Percentiles rank a stretch among this genome's conserved stretches.
These are phyloP conservation scores for Lasiodiplodia citricola DNA, from an alignment of 2,329 filamentous ascomycete genomes.

Conservation along the genomic window DNA sequence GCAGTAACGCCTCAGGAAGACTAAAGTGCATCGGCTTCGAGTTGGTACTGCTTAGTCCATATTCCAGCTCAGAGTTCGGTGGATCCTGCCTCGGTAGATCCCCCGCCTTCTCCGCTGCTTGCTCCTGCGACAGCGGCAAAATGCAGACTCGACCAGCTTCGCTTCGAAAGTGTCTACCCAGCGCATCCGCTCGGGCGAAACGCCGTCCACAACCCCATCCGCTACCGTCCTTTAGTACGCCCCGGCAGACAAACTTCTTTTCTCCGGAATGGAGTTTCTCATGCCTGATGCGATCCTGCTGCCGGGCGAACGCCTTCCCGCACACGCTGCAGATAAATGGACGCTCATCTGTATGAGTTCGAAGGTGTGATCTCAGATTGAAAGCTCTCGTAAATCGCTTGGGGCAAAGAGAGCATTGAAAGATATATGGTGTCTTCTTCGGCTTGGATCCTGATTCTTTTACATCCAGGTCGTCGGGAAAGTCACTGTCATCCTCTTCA, in stretches of 20 bases:
- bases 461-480: no score
- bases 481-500: no score
- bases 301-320: conserved; percentile 93
- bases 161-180: conserved; percentile 92
- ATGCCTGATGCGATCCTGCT: conserved; percentile 96
- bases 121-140: conserved; percentile 92
- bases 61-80: not conserved
- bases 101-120: conserved; percentile 79
- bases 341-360: conserved; percentile 95
- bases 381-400: conserved; percentile 97
- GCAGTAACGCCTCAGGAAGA: conserved; percentile 84
- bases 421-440: conserved; percentile 58
- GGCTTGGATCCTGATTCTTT: no score
- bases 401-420: conserved; percentile 90
- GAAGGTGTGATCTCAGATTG: conserved; percentile 91
- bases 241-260: conserved; percentile 98
- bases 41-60: no score
- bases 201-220: conserved; percentile 92
- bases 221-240: conserved; percentile 79
- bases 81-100: conserved; percentile 58
- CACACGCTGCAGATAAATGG: conserved; percentile 98
- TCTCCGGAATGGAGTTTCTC: conserved; percentile 95
- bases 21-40: conserved; percentile 49
- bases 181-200: conserved; percentile 92
- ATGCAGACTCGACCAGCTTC: conserved; percentile 97